Conservation (phyloP, 2,329 filamentous ascomycete species). For the Aspergillus hiratsukae region DNA sequence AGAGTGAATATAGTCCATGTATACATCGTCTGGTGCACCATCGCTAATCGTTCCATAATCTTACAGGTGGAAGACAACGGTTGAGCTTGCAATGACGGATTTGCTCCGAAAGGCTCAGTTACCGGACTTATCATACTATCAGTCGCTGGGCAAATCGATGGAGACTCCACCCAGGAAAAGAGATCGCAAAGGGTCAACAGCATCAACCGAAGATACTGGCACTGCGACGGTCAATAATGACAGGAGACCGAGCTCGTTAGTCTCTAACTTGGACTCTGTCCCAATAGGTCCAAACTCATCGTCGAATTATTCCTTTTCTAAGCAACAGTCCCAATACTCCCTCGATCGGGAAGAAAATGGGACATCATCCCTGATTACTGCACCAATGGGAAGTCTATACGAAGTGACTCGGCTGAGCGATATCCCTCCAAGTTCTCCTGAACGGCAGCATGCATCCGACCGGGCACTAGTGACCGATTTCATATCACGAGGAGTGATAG, state of each 20-base stretch:
- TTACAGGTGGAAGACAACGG: conserved; percentile 35
- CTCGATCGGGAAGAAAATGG: conserved; percentile 35
- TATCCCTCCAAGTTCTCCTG: conserved; percentile 30
- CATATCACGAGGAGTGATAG: conserved; percentile 47
- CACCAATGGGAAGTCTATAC: conserved; percentile 47
- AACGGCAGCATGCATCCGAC: conserved; percentile 28
- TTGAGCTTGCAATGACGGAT: conserved; percentile 37
- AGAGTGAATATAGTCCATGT: conserved; percentile 30
- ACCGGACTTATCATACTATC: conserved; percentile 37
- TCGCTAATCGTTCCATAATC: conserved; percentile 9
- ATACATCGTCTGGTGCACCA: neutral
- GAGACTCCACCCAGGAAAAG: conserved; percentile 28
- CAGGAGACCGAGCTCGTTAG: conserved; percentile 14
- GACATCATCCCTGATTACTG: conserved; percentile 36
- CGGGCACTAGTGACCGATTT: conserved; percentile 44
- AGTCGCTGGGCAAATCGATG: conserved; percentile 25
- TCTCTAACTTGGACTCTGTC: conserved; percentile 7
- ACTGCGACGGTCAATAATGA: conserved; percentile 11
- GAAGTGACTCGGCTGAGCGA: conserved; percentile 45
- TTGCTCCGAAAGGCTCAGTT: conserved; percentile 34
- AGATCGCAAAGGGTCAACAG: conserved; percentile 30
- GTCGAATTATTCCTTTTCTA: conserved; percentile 16
- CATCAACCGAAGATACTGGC: conserved; percentile 28
- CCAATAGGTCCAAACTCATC: conserved; percentile 18
- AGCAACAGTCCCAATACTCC: conserved; percentile 29